Base-by-base conservation (phyloP, 345 rosid genomes). In the Linum tenue region DNA sequence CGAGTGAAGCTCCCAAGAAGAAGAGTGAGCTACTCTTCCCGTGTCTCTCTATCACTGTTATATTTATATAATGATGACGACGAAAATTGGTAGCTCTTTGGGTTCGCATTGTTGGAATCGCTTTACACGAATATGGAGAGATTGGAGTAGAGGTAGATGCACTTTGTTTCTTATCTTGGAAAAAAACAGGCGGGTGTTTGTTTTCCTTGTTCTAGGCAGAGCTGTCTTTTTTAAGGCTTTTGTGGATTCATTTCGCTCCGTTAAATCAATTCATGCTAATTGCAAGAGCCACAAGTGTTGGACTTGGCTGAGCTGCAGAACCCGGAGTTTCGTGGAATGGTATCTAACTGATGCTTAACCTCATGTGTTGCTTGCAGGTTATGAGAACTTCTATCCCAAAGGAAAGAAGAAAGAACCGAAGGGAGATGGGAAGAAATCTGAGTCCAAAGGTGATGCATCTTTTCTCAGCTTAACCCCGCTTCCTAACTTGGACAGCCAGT, bases 331-430 rank as follows among this genome's bases (percentile, higher is more conserved):
- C 22, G 3, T 7, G 36, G 37, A 1, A 57, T 57, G 37, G 10
- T 15, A 57, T 31, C 12, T 5, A 22, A 22, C 31, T 57, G 31
- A 6, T 6, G 12, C 5, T 17, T 4, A 3, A n/a, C 31, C 12
- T 5, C 56, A 39, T 48, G 31, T 22, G 31, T 59, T 39, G 39
- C 73, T 63, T 73, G 74, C 81, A 91, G 99, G 91, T 79, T 91
- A 84, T 77, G 97, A 88, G 79, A 90, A 85, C 56, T 94, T 83
- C 70, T 84, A 75, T 62, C 97, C 95, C 0, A 88, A 94, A 81
- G 97, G 78, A 50, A 82, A 82, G 78, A 90, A 94, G 82, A 89
- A 86, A 80, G 71, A 65, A 39, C 92, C 97, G 0, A 86, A 90
- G 79, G 85, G 77, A 69, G 72, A 82, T 61, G 92, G 79, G 44